A percentile compares a stretch with the other conserved stretches of the same genome.
These are phyloP conservation scores for Ascochyta viciae-villosae DNA, from an alignment of 2,329 filamentous ascomycete genomes.

Conservation along the genomic window DNA sequence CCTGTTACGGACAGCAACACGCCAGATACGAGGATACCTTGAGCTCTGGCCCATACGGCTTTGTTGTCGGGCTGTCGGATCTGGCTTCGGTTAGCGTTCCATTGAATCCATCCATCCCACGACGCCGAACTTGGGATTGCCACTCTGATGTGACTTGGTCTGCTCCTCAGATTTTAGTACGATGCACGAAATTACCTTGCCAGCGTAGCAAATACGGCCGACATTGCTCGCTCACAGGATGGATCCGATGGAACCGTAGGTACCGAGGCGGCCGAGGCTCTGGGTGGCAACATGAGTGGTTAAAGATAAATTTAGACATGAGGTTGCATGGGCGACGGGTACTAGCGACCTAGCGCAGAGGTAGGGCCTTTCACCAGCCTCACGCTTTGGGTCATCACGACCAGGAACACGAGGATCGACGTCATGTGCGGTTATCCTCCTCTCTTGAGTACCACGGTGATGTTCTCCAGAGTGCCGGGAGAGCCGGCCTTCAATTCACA, in stretches of 20 bases:
- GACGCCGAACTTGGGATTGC: not conserved
- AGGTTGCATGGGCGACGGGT: conserved; percentile 2
- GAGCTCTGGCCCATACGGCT: conserved; percentile 8
- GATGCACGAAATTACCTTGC: not conserved
- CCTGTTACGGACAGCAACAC: not conserved
- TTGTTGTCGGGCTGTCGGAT: conserved; percentile 1
- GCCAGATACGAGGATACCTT: not conserved
- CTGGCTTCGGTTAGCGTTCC: not conserved
- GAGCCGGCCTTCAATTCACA: not conserved
- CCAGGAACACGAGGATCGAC: conserved; percentile 11
- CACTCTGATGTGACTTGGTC: not conserved
- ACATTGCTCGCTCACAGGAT: not conserved
- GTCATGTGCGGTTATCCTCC: conserved; percentile 6
- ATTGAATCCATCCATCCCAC: not conserved
- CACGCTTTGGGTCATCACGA: conserved; percentile 1
- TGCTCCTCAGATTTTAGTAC: not conserved
- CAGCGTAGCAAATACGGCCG: conserved; percentile 2
- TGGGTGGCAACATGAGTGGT: conserved; percentile 3
- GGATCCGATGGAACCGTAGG: conserved; percentile 4
- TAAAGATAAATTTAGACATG: conserved; percentile 10
- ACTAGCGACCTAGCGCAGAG: conserved; percentile 9
- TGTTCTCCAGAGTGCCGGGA: not conserved
- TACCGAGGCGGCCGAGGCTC: not conserved
- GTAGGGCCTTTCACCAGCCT: conserved; percentile 8
- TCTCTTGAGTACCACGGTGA: conserved; percentile 3